phyloP scores from a whole-genome alignment of 1,284 basidiomycete genomes.

The Kalmanozyma brasiliensis region DNA sequence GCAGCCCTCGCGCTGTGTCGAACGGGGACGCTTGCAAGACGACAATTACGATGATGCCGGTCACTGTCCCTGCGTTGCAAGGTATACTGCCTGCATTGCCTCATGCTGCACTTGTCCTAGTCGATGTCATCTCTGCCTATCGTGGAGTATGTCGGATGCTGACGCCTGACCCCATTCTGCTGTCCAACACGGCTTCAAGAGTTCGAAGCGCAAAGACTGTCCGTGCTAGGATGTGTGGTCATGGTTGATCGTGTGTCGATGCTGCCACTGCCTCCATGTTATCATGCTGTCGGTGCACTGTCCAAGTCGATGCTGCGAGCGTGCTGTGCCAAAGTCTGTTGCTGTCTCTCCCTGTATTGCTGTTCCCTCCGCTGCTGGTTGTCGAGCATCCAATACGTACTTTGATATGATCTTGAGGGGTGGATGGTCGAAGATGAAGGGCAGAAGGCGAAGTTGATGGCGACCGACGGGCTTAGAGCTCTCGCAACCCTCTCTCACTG shows the following conservation, averaged over 20 bases:
- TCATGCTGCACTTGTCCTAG: too few species aligned
- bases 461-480: conserved; percentile 10
- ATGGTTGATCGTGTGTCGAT: neutral
- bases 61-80: too few species aligned
- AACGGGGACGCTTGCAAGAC: too few species aligned
- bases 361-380: conserved; percentile 6
- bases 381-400: conserved; percentile 26
- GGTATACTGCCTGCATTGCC: too few species aligned
- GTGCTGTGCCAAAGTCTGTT: neutral
- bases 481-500: conserved; percentile 1
- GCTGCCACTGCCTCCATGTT: conserved; percentile 5
- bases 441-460: conserved; percentile 16
- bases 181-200: too few species aligned
- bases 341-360: conserved; percentile 1
- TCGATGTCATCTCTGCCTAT: too few species aligned
- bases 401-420: conserved; percentile 54
- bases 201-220: too few species aligned
- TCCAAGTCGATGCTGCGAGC: conserved; percentile 1
- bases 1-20: too few species aligned
- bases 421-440: conserved; percentile 52
- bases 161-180: too few species aligned
- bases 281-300: conserved; percentile 1
- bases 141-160: too few species aligned
- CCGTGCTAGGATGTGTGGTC: too few species aligned
- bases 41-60: too few species aligned